Conservation (phyloP, 257 asterid genomes). For the Lycium ferocissimum region DNA sequence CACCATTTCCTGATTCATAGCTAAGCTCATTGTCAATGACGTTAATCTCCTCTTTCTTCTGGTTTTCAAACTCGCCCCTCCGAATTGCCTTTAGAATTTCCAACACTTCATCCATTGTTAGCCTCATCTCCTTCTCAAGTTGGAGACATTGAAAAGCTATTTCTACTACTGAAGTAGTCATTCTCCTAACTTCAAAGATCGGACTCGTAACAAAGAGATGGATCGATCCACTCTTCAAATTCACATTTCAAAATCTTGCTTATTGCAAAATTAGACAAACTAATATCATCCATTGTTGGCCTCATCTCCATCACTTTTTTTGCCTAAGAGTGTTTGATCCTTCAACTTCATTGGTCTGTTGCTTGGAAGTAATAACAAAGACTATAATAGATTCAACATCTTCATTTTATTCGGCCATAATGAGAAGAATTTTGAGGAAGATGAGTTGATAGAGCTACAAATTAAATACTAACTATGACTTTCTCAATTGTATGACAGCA, state of each 20-base stretch:
- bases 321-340: no score
- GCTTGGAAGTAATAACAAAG: no score
- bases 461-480: no score
- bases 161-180: conserved; percentile 59
- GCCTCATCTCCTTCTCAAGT: conserved; percentile 57
- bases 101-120: conserved; percentile 61
- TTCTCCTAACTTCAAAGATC: conserved; percentile 47
- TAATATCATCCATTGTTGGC: conserved; percentile 43
- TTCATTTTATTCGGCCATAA: no score
- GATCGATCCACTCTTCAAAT: conserved; percentile 53
- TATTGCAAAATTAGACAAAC: conserved; percentile 55
- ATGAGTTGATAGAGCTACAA: no score
- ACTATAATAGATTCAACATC: no score
- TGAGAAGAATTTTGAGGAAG: no score
- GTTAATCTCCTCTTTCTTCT: conserved; percentile 26
- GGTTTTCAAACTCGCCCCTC: conserved; percentile 12
- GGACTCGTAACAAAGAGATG: conserved; percentile 46
- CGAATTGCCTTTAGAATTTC: conserved; percentile 40
- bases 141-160: conserved; percentile 63
- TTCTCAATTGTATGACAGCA: no score
- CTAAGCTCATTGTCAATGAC: background rate
- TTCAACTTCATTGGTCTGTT: no score
- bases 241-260: conserved; percentile 47
- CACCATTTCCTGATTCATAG: conserved; percentile 44
- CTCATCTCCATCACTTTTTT: no score